A percentile compares a stretch with the other conserved stretches of the same genome.
phyloP scores from a whole-genome alignment of 2,329 filamentous ascomycete species.

The Laburnicola sp. region DNA sequence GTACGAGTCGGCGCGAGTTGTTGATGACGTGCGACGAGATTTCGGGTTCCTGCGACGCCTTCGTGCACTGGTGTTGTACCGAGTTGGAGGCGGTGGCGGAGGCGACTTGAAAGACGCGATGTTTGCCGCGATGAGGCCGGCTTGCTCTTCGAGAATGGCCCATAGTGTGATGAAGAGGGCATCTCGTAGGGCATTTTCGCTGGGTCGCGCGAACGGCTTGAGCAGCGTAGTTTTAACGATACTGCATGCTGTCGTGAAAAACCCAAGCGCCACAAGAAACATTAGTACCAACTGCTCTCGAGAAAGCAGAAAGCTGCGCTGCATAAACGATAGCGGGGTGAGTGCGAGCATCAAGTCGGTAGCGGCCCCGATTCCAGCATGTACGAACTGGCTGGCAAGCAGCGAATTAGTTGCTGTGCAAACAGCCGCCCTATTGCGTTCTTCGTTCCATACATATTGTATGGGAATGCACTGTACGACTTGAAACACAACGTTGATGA shows the following conservation, averaged over 20 bases:
- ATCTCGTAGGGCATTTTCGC: slow-evolving; percentile 17
- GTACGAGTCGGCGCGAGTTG: slow-evolving; percentile 1
- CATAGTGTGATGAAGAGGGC: slow-evolving; percentile 24
- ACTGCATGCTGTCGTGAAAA: slow-evolving; percentile 25
- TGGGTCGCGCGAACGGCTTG: slow-evolving; percentile 17
- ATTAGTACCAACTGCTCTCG: slow-evolving; percentile 23
- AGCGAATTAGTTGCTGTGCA: slow-evolving; percentile 12
- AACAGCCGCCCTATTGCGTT: slow-evolving; percentile 7
- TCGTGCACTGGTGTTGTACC: background rate
- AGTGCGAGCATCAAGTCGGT: slow-evolving; percentile 26
- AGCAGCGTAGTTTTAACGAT: slow-evolving; percentile 24
- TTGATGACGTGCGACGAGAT: background rate
- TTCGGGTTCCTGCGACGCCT: background rate
- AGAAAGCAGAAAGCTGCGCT: slow-evolving; percentile 17
- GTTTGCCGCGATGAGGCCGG: slow-evolving; percentile 27
- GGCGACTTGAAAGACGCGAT: slow-evolving; percentile 27
- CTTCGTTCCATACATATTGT: slow-evolving; percentile 20
- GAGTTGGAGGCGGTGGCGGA: slow-evolving; percentile 16
- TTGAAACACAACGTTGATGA: slow-evolving; percentile 21
- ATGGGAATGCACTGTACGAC: slow-evolving; percentile 26
- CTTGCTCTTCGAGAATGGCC: slow-evolving; percentile 28
- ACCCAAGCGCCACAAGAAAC: slow-evolving; percentile 22
- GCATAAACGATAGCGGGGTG: slow-evolving; percentile 22
- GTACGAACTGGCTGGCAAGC: slow-evolving; percentile 18
- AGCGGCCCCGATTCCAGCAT: slow-evolving; percentile 19